Base-by-base conservation (phyloP, 139 green algal species). In the Astrephomene gubernaculifera region DNA sequence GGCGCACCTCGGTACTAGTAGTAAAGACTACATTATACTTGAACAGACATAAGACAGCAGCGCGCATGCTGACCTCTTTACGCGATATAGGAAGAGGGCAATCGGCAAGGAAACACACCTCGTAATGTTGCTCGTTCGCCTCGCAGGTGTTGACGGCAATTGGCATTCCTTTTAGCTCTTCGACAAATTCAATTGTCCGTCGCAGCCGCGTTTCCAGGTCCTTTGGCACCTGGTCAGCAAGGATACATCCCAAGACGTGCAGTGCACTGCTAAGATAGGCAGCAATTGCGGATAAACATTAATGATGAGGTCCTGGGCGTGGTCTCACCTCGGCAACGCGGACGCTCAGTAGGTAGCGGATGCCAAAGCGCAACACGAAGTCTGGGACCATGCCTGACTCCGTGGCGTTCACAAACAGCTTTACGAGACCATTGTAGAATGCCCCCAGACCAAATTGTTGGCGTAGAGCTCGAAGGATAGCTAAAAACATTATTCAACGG, bases 51-150 rank as follows among this genome's bases (percentile, higher is more conserved):
- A n/a, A n/a, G n/a, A n/a, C n/a, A n/a, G n/a, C n/a, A n/a, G n/a
- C n/a, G n/a, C n/a, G n/a, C n/a, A n/a, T n/a, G n/a, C n/a, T n/a
- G n/a, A n/a, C n/a, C n/a, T n/a, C n/a, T n/a, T n/a, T n/a, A n/a
- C n/a, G n/a, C n/a, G n/a, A n/a, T n/a, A n/a, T n/a, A n/a, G n/a
- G n/a, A n/a, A n/a, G n/a, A n/a, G n/a, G n/a, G n/a, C n/a, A n/a
- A n/a, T n/a, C n/a, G n/a, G n/a, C n/a, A n/a, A n/a, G n/a, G n/a
- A n/a, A 1, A 24, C 71, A 22, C 41, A 95, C 91, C 92, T 97
- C 95, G 70, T 98, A 98, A 88, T 98, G 96, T 85, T 98, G 95
- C 81, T 98, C 94, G 75, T 99, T 99, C 41, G 97, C 96, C 25
- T 93, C 92, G 4, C 71, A 83, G 0, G 96, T 98, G 79, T 98